Evolutionary conservation across 352 stramenopile genomes (phyloP).

Genomic region (Pythium folliculosum): DNA sequence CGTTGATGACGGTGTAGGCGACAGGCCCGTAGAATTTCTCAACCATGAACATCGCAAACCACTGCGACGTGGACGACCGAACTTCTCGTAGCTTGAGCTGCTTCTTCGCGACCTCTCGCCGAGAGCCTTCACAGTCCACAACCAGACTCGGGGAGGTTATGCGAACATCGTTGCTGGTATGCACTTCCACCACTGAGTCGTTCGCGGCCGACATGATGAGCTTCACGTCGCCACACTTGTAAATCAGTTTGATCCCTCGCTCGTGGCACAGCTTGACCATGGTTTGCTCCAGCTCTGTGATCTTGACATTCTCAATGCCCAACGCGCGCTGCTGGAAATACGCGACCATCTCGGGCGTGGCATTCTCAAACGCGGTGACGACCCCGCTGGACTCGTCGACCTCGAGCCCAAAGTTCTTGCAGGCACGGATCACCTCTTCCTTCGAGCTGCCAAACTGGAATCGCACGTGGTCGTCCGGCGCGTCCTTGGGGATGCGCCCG

Average conservation of each 20-base stretch:
- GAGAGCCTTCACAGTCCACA: slow-evolving; percentile 27
- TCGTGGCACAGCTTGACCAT: slow-evolving; percentile 28
- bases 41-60: slow-evolving; percentile 30
- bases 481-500: slow-evolving; percentile 21
- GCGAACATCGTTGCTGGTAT: not conserved
- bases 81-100: slow-evolving; percentile 27
- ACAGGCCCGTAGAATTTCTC: slow-evolving; percentile 29
- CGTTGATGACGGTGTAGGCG: slow-evolving; percentile 33
- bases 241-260: slow-evolving; percentile 23
- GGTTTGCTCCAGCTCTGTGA: slow-evolving; percentile 32
- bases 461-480: slow-evolving; percentile 24
- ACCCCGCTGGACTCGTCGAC: slow-evolving; percentile 15
- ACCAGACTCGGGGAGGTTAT: slow-evolving; percentile 17
- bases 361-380: slow-evolving; percentile 16
- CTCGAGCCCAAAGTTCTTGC: slow-evolving; percentile 13
- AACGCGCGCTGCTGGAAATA: slow-evolving; percentile 27
- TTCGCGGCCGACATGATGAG: slow-evolving; percentile 11
- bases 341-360: slow-evolving; percentile 24
- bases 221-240: slow-evolving; percentile 25
- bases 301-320: slow-evolving; percentile 28
- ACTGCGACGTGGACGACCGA: slow-evolving; percentile 18
- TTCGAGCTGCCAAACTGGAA: slow-evolving; percentile 22
- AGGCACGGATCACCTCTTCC: slow-evolving; percentile 16
- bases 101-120: slow-evolving; percentile 23
- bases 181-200: slow-evolving; percentile 17